These are phyloP conservation scores for Selaginella tamariscina DNA, from an alignment of 75 land plant species.

Conservation along the genomic window DNA sequence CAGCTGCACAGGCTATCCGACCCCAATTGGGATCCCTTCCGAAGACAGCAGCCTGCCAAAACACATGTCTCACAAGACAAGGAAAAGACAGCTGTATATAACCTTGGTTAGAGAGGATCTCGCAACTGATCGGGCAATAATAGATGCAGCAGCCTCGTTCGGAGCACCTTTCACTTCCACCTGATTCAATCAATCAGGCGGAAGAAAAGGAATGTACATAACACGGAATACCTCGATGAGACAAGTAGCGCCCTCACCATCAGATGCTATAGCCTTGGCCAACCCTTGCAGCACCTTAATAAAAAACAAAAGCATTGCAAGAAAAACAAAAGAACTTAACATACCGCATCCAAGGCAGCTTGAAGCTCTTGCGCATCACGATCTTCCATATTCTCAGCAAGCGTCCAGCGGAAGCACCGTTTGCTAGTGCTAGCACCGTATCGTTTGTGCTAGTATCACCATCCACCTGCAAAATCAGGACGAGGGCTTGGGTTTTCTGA, in stretches of 20 bases:
- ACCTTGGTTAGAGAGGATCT: slow-evolving; percentile 85
- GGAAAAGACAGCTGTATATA: background rate
- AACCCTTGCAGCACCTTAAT: slow-evolving; percentile 87
- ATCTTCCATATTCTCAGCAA: slow-evolving; percentile 44
- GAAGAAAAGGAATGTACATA: slow-evolving; percentile 5
- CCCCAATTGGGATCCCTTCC: slow-evolving; percentile 99
- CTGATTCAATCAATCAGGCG: slow-evolving; percentile 35
- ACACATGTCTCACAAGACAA: background rate
- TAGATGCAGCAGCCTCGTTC: slow-evolving; percentile 61
- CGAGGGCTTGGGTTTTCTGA: no score
- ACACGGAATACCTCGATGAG: slow-evolving; percentile 54
- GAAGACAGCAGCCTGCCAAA: slow-evolving; percentile 72
- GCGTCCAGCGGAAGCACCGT: slow-evolving; percentile 60
- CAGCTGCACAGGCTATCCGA: slow-evolving; percentile 94
- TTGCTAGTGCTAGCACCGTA: slow-evolving; percentile 76
- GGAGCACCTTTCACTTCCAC: slow-evolving; percentile 69
- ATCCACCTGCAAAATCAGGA: slow-evolving; percentile 74
- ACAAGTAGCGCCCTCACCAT: slow-evolving; percentile 99
- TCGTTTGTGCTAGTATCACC: slow-evolving; percentile 98
- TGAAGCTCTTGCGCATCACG: slow-evolving; percentile 69
- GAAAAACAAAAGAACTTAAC: background rate
- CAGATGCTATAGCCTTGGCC: slow-evolving; percentile 95
- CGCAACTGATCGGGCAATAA: slow-evolving; percentile 84
- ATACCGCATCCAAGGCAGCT: slow-evolving; percentile 79
- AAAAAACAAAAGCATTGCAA: background rate